Percentiles rank a stretch among this genome's conserved stretches.
Evolutionary conservation across 2,329 filamentous ascomycete genomes (phyloP).

Genomic region (Aspergillus pseudoterreus): DNA sequence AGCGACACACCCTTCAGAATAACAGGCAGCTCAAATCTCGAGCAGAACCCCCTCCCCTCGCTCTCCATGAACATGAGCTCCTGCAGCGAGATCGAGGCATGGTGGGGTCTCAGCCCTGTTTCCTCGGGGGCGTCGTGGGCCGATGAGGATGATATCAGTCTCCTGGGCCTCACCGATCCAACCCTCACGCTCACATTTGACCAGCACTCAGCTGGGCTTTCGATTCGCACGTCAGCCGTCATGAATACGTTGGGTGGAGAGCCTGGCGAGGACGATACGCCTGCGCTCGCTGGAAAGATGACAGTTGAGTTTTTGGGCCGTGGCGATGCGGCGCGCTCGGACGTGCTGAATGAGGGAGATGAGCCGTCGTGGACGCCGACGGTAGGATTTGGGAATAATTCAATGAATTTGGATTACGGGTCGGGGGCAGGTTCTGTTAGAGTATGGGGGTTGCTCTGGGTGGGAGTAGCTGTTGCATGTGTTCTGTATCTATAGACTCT

Average conservation of each 20-base stretch:
- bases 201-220: background rate
- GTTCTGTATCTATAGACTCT: too few species aligned
- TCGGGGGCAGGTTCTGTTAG: background rate
- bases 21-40: background rate
- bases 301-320: constrained; percentile 5
- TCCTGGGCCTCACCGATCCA: background rate
- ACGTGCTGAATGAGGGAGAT: background rate
- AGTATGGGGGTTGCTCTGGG: too few species aligned
- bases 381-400: constrained; percentile 9
- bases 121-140: background rate
- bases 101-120: constrained; percentile 2
- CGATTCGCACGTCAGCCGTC: background rate
- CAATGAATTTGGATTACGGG: constrained; percentile 1
- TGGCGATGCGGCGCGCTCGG: constrained; percentile 4
- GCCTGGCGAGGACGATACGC: background rate
- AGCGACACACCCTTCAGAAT: background rate
- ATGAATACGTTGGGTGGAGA: background rate
- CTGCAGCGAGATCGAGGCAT: background rate
- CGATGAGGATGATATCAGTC: background rate
- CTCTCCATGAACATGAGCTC: constrained; percentile 4
- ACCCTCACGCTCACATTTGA: constrained; percentile 1
- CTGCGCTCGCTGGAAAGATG: background rate
- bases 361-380: constrained; percentile 3
- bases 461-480: too few species aligned
- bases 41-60: background rate